These are phyloP conservation scores for Psilocybe mexicana DNA, from an alignment of 1,284 basidiomycete species.

Conservation along the genomic window DNA sequence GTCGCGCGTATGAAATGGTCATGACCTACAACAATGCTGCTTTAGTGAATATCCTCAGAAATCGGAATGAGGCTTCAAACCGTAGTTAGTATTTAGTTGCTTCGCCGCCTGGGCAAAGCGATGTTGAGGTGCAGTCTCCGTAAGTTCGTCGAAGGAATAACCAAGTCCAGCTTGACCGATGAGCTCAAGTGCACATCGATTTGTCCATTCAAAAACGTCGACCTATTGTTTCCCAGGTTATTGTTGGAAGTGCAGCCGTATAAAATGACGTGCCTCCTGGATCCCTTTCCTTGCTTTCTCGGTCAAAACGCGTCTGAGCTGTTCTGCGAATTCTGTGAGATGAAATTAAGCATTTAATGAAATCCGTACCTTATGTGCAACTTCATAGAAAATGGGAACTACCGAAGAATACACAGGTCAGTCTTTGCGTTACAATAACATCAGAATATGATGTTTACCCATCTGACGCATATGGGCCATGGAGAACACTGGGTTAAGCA, in stretches of 20 bases:
- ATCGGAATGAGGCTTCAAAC: too few relatives aligned
- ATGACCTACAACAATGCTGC: too few relatives aligned
- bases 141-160: neutral
- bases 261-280: neutral
- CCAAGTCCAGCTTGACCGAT: neutral
- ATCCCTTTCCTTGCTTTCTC: neutral
- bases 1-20: neutral
- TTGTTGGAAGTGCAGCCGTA: neutral
- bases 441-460: constrained; percentile 13
- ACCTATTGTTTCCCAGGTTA: neutral
- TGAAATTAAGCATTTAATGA: neutral
- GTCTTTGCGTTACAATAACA: constrained; percentile 25
- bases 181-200: neutral
- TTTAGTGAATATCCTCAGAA: too few relatives aligned
- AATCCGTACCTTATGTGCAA: neutral
- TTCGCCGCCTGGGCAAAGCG: neutral
- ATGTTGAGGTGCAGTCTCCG: neutral
- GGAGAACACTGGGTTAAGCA: constrained; percentile 30
- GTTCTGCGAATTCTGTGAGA: neutral
- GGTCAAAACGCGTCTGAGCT: neutral
- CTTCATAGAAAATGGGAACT: neutral
- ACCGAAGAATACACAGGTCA: neutral
- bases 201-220: neutral
- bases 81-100: neutral
- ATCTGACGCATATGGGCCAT: constrained; percentile 27